Evolutionary conservation across 2,329 filamentous ascomycete genomes (phyloP).

Genomic region (Colletotrichum sidae): DNA sequence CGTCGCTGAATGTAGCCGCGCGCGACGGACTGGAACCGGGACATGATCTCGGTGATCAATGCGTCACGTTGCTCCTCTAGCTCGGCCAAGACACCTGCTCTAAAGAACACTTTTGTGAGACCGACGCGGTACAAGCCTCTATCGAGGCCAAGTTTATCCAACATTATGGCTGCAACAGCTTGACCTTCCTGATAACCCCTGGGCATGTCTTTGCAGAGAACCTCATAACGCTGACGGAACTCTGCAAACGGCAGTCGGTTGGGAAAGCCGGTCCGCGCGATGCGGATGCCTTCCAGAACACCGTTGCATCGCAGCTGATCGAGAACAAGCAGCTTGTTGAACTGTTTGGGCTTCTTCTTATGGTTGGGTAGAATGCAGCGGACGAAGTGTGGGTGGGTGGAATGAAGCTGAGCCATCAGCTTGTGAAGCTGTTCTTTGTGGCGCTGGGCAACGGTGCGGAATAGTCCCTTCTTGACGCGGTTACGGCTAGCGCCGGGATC

Average conservation of each 20-base stretch:
- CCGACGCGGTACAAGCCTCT: conserved; percentile 90
- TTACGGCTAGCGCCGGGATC: conserved; percentile 74
- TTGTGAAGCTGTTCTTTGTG: conserved; percentile 99
- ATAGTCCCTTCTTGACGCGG: conserved; percentile 95
- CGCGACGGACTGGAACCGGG: conserved; percentile 90
- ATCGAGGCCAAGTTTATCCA: conserved; percentile 89
- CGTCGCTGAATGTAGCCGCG: conserved; percentile 90
- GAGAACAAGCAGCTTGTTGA: conserved; percentile 90
- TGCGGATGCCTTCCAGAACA: conserved; percentile 98
- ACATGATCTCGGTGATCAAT: conserved; percentile 93
- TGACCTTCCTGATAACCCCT: conserved; percentile 94
- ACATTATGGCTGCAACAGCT: conserved; percentile 83
- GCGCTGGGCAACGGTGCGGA: conserved; percentile 94
- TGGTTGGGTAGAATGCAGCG: conserved; percentile 98
- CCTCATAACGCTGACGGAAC: conserved; percentile 95
- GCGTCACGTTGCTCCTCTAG: conserved; percentile 95
- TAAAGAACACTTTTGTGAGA: conserved; percentile 97
- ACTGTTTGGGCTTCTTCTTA: conserved; percentile 95
- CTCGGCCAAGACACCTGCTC: conserved; percentile 94
- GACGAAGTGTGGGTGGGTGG: conserved; percentile 97
- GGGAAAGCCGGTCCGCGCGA: conserved; percentile 95
- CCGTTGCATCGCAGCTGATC: conserved; percentile 99
- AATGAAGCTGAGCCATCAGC: conserved; percentile 92
- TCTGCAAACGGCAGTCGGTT: conserved; percentile 93
- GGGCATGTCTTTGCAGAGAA: conserved; percentile 88